Evolutionary conservation across 108 stramenopile genomes (phyloP).

Genomic region (Conticribra weissflogii): DNA sequence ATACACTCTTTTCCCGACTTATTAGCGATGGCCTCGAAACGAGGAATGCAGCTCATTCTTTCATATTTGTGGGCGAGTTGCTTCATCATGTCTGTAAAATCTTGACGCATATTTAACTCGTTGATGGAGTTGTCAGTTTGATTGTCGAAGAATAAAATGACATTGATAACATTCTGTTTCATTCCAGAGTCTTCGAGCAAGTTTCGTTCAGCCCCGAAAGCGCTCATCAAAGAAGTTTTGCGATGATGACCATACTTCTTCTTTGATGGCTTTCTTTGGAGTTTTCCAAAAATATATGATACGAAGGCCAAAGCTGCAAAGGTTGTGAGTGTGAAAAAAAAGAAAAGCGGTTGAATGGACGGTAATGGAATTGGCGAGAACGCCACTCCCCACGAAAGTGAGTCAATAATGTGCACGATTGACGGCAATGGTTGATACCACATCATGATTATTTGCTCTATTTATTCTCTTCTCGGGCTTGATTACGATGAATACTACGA

Average conservation of each 20-base stretch:
- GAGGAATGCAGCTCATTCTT: constrained; percentile 24
- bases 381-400: no score
- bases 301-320: not conserved
- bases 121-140: not conserved
- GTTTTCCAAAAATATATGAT: not conserved
- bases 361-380: no score
- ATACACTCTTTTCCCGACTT: constrained; percentile 4
- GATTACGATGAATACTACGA: no score
- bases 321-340: not conserved
- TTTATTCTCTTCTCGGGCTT: no score
- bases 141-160: constrained; percentile 13
- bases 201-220: not conserved
- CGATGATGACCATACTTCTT: constrained; percentile 4
- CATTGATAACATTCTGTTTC: constrained; percentile 26
- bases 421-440: no score
- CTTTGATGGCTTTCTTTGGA: not conserved
- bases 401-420: no score
- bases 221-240: constrained; percentile 10
- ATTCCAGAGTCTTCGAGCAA: constrained; percentile 10
- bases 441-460: no score
- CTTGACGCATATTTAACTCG: not conserved
- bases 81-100: constrained; percentile 19
- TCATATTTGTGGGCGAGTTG: constrained; percentile 18
- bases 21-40: not conserved
- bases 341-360: no score